Percentiles rank a stretch among this genome's conserved stretches.
These are phyloP conservation scores for Apiotrichum gracile DNA, from an alignment of 1,284 basidiomycete species.

Conservation along the genomic window DNA sequence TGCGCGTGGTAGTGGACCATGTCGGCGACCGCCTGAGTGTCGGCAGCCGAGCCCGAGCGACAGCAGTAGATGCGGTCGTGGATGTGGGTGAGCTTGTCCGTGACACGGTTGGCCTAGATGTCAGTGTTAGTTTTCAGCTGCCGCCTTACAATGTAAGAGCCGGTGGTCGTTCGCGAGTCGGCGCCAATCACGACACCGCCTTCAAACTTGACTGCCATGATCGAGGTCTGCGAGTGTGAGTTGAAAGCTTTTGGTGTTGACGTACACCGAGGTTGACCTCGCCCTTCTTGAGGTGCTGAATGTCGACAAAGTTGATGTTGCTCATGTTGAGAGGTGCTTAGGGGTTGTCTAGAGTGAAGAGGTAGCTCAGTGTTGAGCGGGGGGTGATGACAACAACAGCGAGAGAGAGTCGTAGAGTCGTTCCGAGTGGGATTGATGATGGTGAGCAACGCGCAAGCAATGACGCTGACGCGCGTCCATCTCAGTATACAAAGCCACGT, in stretches of 20 bases:
- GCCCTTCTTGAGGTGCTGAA: constrained; percentile 67
- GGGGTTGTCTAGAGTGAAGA: no score
- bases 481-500: no score
- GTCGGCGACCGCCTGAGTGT: constrained; percentile 96
- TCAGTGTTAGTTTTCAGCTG: no score
- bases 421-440: no score
- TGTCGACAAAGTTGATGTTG: constrained; percentile 43
- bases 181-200: constrained; percentile 94
- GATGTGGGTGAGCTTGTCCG: constrained; percentile 94
- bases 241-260: constrained; percentile 12
- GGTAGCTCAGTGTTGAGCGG: not conserved
- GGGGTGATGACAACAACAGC: not conserved
- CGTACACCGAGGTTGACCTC: constrained; percentile 92
- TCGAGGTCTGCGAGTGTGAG: constrained; percentile 67
- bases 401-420: not conserved
- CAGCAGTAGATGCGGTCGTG: constrained; percentile 99
- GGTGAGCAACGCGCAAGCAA: no score
- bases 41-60: constrained; percentile 94
- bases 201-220: constrained; percentile 98
- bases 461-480: no score
- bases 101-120: constrained; percentile 94
- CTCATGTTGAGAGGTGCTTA: constrained; percentile 31
- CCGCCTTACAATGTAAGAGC: constrained; percentile 90
- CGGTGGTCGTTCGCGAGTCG: constrained; percentile 94
- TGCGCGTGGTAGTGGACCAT: constrained; percentile 82